Conservation (phyloP, 2,329 filamentous ascomycete species). For the Talaromyces funiculosus region DNA sequence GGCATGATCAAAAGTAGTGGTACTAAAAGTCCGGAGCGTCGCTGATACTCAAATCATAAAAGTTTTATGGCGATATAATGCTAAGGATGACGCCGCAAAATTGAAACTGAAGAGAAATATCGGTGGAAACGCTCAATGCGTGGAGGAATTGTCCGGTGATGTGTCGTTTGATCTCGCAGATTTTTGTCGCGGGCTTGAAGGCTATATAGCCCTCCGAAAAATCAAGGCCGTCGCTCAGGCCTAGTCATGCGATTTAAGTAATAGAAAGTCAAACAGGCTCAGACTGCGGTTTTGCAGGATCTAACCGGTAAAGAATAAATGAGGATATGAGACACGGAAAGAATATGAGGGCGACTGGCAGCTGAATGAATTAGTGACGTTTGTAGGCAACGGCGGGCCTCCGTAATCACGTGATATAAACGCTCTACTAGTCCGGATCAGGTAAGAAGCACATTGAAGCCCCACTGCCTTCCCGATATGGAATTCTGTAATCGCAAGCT, state of each 20-base stretch:
- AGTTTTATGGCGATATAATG: neutral
- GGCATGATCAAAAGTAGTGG: conserved; percentile 8
- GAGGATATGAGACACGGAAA: neutral
- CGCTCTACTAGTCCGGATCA: neutral
- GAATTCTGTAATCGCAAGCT: conserved; percentile 14
- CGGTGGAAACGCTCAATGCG: neutral
- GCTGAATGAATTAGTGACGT: conserved; percentile 9
- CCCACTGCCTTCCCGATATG: conserved; percentile 11
- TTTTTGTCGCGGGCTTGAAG: neutral
- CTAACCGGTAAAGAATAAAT: neutral
- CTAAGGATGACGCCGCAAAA: neutral
- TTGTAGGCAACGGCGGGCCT: conserved; percentile 8
- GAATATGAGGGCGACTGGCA: neutral
- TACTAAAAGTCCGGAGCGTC: neutral
- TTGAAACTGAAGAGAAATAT: neutral
- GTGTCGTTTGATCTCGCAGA: neutral
- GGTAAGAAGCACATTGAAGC: neutral
- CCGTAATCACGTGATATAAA: neutral
- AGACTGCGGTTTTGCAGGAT: neutral
- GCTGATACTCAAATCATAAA: neutral
- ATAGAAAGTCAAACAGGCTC: neutral
- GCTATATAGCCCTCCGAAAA: neutral
- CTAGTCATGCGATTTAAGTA: neutral
- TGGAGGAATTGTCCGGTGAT: neutral
- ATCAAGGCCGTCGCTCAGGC: neutral